Percentiles rank a stretch among this genome's conserved stretches.
Conservation (phyloP, 306 rosid species). For the Urtica urens region DNA sequence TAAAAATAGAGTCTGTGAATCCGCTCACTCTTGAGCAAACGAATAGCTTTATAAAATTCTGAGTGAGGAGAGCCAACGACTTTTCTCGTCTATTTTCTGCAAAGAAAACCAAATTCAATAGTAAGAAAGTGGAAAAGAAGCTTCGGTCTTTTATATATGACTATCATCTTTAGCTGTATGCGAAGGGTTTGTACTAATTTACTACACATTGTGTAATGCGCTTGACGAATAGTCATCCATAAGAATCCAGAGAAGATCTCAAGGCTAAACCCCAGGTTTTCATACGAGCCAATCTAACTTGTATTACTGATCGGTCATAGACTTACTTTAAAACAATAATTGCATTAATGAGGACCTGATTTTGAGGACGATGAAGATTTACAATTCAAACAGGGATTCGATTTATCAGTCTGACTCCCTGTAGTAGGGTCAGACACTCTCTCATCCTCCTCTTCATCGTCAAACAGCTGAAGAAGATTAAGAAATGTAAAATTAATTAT, state of each 20-base stretch:
- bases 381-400: constrained; percentile 14
- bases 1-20: not conserved
- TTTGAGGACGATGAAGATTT: constrained; percentile 23
- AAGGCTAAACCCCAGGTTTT: too few relatives aligned
- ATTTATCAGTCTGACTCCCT: constrained; percentile 70
- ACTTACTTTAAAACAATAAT: too few relatives aligned
- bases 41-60: constrained; percentile 90
- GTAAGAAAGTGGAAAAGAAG: not conserved
- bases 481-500: not conserved
- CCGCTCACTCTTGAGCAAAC: constrained; percentile 66
- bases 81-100: constrained; percentile 84
- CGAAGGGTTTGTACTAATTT: too few relatives aligned
- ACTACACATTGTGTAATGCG: too few relatives aligned
- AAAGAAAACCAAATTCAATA: constrained; percentile 2
- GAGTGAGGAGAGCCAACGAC: constrained; percentile 78
- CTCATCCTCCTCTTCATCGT: constrained; percentile 69
- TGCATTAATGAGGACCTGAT: too few relatives aligned
- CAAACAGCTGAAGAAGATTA: constrained; percentile 31
- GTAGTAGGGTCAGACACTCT: constrained; percentile 26
- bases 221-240: too few relatives aligned
- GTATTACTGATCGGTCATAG: too few relatives aligned
- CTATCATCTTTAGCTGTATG: too few relatives aligned
- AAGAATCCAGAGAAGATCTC: too few relatives aligned
- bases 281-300: too few relatives aligned
- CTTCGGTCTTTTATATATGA: too few relatives aligned